These are phyloP conservation scores for Trichosporon sp. DNA, from an alignment of 1,284 basidiomycete species.

Conservation along the genomic window DNA sequence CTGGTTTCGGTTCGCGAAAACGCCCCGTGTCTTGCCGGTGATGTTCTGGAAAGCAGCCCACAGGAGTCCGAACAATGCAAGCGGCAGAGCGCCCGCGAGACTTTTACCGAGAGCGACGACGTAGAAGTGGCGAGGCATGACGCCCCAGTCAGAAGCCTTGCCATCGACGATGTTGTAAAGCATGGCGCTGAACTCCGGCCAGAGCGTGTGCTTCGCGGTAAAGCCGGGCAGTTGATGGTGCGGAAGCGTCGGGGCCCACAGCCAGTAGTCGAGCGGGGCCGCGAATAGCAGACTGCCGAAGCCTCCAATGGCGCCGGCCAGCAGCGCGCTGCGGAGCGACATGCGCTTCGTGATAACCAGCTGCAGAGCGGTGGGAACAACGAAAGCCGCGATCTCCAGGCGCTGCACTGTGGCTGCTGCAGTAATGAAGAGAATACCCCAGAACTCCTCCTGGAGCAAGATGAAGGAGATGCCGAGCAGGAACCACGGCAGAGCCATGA, in stretches of 20 bases:
- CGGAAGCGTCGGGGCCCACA: conserved; percentile 58
- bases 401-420: conserved; percentile 70
- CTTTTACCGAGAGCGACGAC: conserved; percentile 71
- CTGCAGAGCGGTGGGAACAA: conserved; percentile 60
- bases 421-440: conserved; percentile 54
- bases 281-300: conserved; percentile 59
- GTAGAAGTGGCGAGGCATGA: conserved; percentile 69
- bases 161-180: conserved; percentile 85
- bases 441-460: conserved; percentile 20
- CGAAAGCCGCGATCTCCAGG: conserved; percentile 67
- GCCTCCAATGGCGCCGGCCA: conserved; percentile 56
- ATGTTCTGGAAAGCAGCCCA: conserved; percentile 24
- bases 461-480: conserved; percentile 25
- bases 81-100: conserved; percentile 61
- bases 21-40: not conserved
- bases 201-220: conserved; percentile 54
- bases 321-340: conserved; percentile 52
- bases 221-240: conserved; percentile 34
- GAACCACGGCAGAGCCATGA: conserved; percentile 67
- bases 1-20: conserved; percentile 8
- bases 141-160: conserved; percentile 86
- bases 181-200: conserved; percentile 79
- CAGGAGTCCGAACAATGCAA: conserved; percentile 56
- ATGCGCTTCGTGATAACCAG: conserved; percentile 53
- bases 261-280: conserved; percentile 70